phyloP scores from a whole-genome alignment of 345 rosid genomes.

The Eucalyptus pumila region DNA sequence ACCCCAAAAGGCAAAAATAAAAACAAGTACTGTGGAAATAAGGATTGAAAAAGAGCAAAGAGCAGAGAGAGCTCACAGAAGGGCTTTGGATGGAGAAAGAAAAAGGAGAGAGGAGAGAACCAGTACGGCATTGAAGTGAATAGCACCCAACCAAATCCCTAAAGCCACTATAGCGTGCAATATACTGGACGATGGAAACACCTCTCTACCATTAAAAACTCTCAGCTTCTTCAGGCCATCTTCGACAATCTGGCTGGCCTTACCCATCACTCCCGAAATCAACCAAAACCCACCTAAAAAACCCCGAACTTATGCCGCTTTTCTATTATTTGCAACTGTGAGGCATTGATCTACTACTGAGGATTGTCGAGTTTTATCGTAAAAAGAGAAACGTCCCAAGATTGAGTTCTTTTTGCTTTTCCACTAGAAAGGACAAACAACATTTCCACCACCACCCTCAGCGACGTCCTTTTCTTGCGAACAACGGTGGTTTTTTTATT shows the following conservation, averaged over 20 bases:
- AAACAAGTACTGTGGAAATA: background rate
- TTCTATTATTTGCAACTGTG: background rate
- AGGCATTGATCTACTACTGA: background rate
- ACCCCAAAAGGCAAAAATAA: background rate
- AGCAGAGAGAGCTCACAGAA: background rate
- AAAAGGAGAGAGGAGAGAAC: background rate
- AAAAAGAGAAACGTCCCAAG: background rate
- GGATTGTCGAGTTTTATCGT: background rate
- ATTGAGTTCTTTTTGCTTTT: background rate
- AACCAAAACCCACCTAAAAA: background rate
- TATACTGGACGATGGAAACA: conserved; percentile 16
- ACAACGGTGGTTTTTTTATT: background rate
- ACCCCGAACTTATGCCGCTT: background rate
- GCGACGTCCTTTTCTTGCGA: background rate
- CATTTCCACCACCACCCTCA: background rate
- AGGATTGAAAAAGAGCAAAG: background rate
- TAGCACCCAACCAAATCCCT: conserved; percentile 57
- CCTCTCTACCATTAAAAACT: conserved; percentile 6
- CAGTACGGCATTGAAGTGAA: conserved; percentile 40
- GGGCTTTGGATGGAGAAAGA: background rate
- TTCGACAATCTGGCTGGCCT: background rate
- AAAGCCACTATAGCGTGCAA: conserved; percentile 26
- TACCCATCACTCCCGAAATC: background rate
- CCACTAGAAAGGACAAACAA: background rate
- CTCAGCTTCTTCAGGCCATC: background rate